Evolutionary conservation across 1,284 basidiomycete species (phyloP), one percentile per base, ranked within the genome.

Genomic region (Blastosporella zonata): DNA sequence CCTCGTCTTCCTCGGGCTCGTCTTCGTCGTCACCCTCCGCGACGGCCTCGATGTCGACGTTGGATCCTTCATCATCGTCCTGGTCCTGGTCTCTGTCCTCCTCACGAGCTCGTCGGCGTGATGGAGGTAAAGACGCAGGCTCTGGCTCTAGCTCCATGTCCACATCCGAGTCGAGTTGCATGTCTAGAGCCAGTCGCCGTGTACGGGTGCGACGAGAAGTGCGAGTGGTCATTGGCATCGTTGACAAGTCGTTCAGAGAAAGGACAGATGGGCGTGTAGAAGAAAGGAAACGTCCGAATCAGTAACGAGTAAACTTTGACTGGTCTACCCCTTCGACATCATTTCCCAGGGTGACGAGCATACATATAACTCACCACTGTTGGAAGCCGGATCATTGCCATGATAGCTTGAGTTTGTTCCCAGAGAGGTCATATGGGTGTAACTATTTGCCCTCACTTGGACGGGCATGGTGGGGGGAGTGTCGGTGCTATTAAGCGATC

Each of bases 91-190:
- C n/a, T n/a, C 51, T 52, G 8, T 55, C 59, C 8, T 45, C 47
- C 29, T 63, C 60, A 33, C 60, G 34, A 63, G 66, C 5, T 57
- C 59, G 40, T 63, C 59, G 6, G 63, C 17, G 29, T 31, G 7
- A 12, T 13, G 29, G 3, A 7, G 29, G 29, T 12, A 7, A 3
- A 31, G 12, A 12, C 29, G 7, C 8, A 31, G 29, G 29, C 29
- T 31, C 29, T 7, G 55, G 56, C 12, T 58, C 55, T n/a, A 56
- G 53, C 40, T 63, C 63, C 49, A 59, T 59, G 8, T 67, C 67
- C 9, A 58, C 64, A 29, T 68, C 65, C 9, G 64, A 66, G 35
- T 68, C 65, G 37, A 63, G 50, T 38, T 64, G 62, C 58, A 67
- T 59, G 36, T 66, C 66, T 68, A 57, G 56, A 40, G 58, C 59